phyloP scores from a whole-genome alignment of 805 yeast species.

The Cyberlindnera misumaiensis region DNA sequence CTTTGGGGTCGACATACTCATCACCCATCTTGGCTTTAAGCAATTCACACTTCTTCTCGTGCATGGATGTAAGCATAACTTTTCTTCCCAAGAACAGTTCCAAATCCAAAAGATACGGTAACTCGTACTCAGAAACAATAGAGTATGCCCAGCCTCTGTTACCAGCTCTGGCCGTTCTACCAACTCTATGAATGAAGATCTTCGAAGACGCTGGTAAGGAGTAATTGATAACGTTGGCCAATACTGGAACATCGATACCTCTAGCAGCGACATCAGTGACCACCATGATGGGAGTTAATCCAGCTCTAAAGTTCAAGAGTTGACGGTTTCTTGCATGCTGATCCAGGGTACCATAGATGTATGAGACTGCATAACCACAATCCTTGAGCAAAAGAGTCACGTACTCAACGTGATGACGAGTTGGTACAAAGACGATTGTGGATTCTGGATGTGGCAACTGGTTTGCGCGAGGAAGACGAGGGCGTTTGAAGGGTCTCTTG shows the following conservation, averaged over 20 bases:
- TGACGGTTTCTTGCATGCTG: conserved; percentile 93
- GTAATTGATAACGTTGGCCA: conserved; percentile 91
- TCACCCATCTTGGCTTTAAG: conserved; percentile 39
- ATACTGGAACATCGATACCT: conserved; percentile 96
- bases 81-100: conserved; percentile 87
- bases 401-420: conserved; percentile 96
- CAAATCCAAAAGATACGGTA: conserved; percentile 85
- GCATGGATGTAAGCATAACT: conserved; percentile 62
- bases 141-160: conserved; percentile 97
- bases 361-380: conserved; percentile 82
- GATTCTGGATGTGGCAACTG: conserved; percentile 80
- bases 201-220: conserved; percentile 89
- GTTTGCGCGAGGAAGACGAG: conserved; percentile 68
- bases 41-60: conserved; percentile 51
- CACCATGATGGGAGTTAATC: conserved; percentile 78
- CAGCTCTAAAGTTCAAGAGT: conserved; percentile 75
- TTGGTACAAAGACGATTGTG: conserved; percentile 91
- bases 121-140: conserved; percentile 73
- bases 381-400: conserved; percentile 61
- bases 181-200: conserved; percentile 93
- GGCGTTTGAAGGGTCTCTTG: conserved; percentile 38
- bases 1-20: conserved; percentile 45
- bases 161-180: conserved; percentile 99
- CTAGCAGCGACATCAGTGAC: conserved; percentile 99
- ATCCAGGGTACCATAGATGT: conserved; percentile 90